Evolutionary conservation across 1,139 yeast species (phyloP).

Genomic region (Blastobotrys raffinosifermentans): DNA sequence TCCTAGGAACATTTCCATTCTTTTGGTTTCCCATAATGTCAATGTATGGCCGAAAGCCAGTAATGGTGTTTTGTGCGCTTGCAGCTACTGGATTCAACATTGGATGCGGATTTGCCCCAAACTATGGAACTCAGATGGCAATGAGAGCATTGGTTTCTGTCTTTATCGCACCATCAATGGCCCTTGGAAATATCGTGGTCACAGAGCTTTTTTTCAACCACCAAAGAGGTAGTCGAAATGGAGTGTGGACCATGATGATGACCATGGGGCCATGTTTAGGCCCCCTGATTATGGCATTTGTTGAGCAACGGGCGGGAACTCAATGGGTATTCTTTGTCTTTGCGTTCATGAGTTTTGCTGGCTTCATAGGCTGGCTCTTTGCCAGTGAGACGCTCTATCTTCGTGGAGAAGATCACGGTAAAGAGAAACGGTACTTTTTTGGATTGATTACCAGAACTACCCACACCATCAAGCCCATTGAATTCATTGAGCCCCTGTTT

Average conservation of each 20-base stretch:
- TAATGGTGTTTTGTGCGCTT: slow-evolving; percentile 7
- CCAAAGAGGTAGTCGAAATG: slow-evolving; percentile 17
- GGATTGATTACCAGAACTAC: slow-evolving; percentile 5
- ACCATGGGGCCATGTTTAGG: slow-evolving; percentile 18
- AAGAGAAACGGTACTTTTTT: not conserved
- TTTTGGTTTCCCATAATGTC: slow-evolving; percentile 17
- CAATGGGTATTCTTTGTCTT: slow-evolving; percentile 13
- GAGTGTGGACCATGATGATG: slow-evolving; percentile 18
- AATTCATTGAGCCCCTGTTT: slow-evolving; percentile 4
- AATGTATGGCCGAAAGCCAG: slow-evolving; percentile 17
- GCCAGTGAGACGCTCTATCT: slow-evolving; percentile 16
- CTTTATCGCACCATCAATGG: slow-evolving; percentile 17
- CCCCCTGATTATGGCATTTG: slow-evolving; percentile 19
- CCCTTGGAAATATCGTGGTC: slow-evolving; percentile 18
- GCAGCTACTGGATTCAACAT: slow-evolving; percentile 12
- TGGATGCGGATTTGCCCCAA: slow-evolving; percentile 17
- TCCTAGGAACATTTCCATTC: slow-evolving; percentile 16
- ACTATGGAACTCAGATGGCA: slow-evolving; percentile 17
- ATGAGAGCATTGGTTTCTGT: slow-evolving; percentile 13
- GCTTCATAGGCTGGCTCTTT: slow-evolving; percentile 7
- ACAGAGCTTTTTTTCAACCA: slow-evolving; percentile 16
- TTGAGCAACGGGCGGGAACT: slow-evolving; percentile 14
- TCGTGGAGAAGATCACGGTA: slow-evolving; percentile 6
- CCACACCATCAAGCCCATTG: not conserved
- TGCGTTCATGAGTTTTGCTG: slow-evolving; percentile 13